These are phyloP conservation scores for Penicillium steckii DNA, from an alignment of 495 filamentous ascomycete species.

Conservation along the genomic window DNA sequence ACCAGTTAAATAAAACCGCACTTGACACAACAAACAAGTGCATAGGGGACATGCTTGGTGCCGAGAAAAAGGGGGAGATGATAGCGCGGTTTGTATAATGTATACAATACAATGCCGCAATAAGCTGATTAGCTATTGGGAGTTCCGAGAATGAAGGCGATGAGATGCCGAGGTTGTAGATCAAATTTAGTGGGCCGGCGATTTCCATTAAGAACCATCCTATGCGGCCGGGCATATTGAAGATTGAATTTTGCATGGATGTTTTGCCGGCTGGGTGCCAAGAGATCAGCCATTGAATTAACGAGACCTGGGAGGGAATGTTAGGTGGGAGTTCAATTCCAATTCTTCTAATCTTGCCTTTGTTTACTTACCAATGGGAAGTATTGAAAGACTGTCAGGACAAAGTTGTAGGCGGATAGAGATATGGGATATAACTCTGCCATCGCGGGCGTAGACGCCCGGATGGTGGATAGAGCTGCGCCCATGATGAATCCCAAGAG, in stretches of 20 bases:
- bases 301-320: conserved; percentile 43
- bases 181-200: conserved; percentile 68
- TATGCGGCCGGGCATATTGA: conserved; percentile 87
- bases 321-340: not conserved
- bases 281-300: conserved; percentile 60
- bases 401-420: conserved; percentile 46
- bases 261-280: conserved; percentile 83
- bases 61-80: conserved; percentile 71
- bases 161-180: conserved; percentile 74
- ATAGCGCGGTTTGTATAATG: conserved; percentile 91
- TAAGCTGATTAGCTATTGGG: conserved; percentile 31
- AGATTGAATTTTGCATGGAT: conserved; percentile 58
- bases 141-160: conserved; percentile 21
- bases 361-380: conserved; percentile 41
- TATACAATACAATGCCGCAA: conserved; percentile 45
- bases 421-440: conserved; percentile 50
- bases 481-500: conserved; percentile 23
- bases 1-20: conserved; percentile 70
- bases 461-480: conserved; percentile 17
- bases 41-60: conserved; percentile 89
- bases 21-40: conserved; percentile 60
- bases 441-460: conserved; percentile 20
- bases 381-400: conserved; percentile 51
- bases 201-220: conserved; percentile 88
- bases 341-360: not conserved